These are phyloP conservation scores for Rhodofomes roseus DNA, from an alignment of 1,284 basidiomycete genomes.

Conservation along the genomic window DNA sequence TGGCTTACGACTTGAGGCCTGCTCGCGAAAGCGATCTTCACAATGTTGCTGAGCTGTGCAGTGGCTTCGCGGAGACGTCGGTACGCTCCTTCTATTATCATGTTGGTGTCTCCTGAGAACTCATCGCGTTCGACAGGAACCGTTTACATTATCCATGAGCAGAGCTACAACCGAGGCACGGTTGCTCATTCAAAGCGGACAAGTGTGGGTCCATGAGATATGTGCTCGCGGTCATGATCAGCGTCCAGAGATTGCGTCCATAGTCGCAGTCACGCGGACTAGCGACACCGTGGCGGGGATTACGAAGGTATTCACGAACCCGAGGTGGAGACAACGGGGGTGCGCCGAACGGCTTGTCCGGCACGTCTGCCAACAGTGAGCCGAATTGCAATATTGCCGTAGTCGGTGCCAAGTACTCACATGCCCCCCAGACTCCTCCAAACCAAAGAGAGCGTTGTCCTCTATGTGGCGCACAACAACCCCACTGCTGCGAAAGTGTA, in stretches of 20 bases:
- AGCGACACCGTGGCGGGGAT: constrained; percentile 50
- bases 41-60: constrained; percentile 45
- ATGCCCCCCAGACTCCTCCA: constrained; percentile 26
- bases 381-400: constrained; percentile 6
- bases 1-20: constrained; percentile 36
- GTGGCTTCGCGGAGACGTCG: constrained; percentile 53
- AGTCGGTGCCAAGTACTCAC: neutral
- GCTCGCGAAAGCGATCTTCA: constrained; percentile 41
- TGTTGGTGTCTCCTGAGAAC: constrained; percentile 3
- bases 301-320: constrained; percentile 63
- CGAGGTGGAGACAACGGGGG: constrained; percentile 42
- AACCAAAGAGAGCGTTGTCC: constrained; percentile 40
- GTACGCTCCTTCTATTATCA: constrained; percentile 34
- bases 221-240: constrained; percentile 11
- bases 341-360: constrained; percentile 58
- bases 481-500: constrained; percentile 53
- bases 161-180: constrained; percentile 48
- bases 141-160: constrained; percentile 45
- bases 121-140: constrained; percentile 36
- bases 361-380: constrained; percentile 47
- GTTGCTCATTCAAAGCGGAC: constrained; percentile 40
- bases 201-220: constrained; percentile 62
- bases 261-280: constrained; percentile 61
- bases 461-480: constrained; percentile 56
- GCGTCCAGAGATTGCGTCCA: constrained; percentile 47